A percentile compares a stretch with the other conserved stretches of the same genome.
phyloP scores from a whole-genome alignment of 2,329 filamentous ascomycete species.

The Diaporthe australafricana region DNA sequence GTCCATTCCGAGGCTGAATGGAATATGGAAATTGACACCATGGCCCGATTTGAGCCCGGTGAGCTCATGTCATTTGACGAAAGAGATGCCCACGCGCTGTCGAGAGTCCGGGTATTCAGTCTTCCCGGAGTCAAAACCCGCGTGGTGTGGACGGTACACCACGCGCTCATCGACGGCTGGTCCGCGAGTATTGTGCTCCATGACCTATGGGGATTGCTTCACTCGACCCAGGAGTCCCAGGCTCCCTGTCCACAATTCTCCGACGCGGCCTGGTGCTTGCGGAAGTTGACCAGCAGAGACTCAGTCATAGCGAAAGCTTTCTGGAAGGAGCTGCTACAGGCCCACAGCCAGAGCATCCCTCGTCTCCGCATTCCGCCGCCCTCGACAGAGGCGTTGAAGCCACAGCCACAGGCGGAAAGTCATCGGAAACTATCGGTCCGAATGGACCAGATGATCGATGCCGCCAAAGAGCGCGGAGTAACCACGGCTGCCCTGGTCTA shows the following conservation, averaged over 20 bases:
- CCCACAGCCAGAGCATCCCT: not conserved
- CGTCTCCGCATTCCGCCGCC: not conserved
- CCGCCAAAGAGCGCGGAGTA: conserved; percentile 4
- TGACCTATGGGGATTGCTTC: not conserved
- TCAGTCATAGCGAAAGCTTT: not conserved
- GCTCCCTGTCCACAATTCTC: not conserved
- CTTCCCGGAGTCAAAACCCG: not conserved
- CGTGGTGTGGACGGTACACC: not conserved
- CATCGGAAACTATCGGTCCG: not conserved
- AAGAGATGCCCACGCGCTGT: not conserved
- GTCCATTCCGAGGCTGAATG: not conserved
- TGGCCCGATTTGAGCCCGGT: not conserved
- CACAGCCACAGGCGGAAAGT: not conserved
- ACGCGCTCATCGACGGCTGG: conserved; percentile 7
- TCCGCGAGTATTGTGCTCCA: not conserved
- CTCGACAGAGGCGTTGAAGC: not conserved
- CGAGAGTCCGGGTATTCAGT: not conserved
- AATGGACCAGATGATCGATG: not conserved
- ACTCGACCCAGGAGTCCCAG: not conserved
- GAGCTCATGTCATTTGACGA: not conserved
- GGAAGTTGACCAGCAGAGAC: not conserved
- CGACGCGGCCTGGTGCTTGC: not conserved
- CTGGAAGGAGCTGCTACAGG: conserved; percentile 4
- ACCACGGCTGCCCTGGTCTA: not conserved
- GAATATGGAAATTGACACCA: not conserved